These are phyloP conservation scores for Podaxis sp. DNA, from an alignment of 768 basidiomycete genomes.

Conservation along the genomic window DNA sequence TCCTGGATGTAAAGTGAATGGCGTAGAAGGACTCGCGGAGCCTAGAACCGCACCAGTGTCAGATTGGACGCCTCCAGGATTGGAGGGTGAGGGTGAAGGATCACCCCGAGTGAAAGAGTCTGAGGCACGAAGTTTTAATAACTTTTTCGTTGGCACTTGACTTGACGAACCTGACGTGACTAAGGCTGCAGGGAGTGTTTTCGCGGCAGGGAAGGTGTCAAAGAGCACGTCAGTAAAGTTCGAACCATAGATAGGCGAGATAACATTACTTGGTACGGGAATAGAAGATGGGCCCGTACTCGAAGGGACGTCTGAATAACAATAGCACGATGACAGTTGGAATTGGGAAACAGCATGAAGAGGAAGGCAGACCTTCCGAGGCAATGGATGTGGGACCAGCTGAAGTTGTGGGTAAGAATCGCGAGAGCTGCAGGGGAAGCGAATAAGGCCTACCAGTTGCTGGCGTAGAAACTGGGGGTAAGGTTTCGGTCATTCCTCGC, in stretches of 20 bases:
- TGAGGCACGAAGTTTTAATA: conserved; percentile 1
- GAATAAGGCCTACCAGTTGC: background rate
- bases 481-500: background rate
- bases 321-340: background rate
- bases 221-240: background rate
- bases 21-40: background rate
- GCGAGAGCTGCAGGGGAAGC: background rate
- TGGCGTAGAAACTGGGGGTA: background rate
- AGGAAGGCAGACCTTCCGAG: background rate
- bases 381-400: background rate
- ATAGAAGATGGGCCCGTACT: background rate
- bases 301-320: background rate
- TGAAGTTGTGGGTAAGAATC: background rate
- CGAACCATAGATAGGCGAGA: background rate
- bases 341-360: background rate
- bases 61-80: background rate
- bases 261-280: conserved; percentile 2
- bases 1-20: background rate
- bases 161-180: background rate
- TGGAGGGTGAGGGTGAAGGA: background rate
- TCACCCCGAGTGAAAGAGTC: background rate
- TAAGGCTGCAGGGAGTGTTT: background rate
- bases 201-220: background rate
- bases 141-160: background rate
- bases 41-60: background rate